Base-by-base conservation (phyloP, 1,284 basidiomycete genomes). In the Mycena sp. region DNA sequence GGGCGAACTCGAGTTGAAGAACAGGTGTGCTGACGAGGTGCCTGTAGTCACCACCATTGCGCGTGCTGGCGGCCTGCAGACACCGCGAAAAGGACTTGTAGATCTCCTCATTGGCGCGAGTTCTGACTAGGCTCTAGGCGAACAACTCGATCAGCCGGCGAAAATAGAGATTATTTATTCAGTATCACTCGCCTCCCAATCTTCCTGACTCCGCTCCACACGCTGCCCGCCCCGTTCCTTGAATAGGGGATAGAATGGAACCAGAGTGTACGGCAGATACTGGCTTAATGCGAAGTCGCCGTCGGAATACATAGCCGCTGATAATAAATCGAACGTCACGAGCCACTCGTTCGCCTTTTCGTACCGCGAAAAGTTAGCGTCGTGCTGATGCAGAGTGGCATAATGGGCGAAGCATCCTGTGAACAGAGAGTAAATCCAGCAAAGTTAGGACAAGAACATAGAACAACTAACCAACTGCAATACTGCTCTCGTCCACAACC, bases 401-500 rank as follows among this genome's bases (percentile, higher is more conserved):
- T 99, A 99, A 75, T 98, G 94, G 68, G 96, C 92, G 76, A 99
- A 99, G 74, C 94, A 97, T 14, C 92, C 93, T 94, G n/a, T n/a
- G n/a, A n/a, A n/a, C n/a, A 28, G 4, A 35, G 45, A 23, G 30
- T 59, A 35, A 7, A 14, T 46, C 25, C 7, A 55, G 41, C 26
- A 2, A 45, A 63, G 21, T n/a, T 10, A 28, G 51, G 38, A 63
- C 41, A 46, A 40, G 44, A 10, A n/a, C 41, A 63, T 44, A 12
- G 50, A 48, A 17, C 40, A 64, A 40, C 80, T 63, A 63, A 90
- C 96, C 96, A 65, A 91, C 85, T 17, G 94, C 90, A 61, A 99
- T 82, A 72, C 87, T 91, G 73, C 91, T 93, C 72, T 63, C 93
- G 88, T n/a, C 95, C 96, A 73, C 89, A 91, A 1, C 87, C 85